Evolutionary conservation across 2,329 filamentous ascomycete species (phyloP).

Genomic region (Stachybotrys chartarum): DNA sequence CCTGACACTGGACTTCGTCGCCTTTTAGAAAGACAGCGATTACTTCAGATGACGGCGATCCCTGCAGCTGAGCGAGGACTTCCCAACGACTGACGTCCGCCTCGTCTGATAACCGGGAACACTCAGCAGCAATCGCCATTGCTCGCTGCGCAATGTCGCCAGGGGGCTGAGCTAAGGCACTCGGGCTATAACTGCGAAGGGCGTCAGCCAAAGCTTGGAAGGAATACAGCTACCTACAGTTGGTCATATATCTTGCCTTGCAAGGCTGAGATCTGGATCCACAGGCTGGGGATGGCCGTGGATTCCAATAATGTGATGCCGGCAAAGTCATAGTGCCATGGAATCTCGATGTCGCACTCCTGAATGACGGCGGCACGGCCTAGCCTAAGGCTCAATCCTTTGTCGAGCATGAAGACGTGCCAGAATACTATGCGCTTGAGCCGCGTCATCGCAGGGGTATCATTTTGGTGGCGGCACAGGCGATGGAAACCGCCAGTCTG

Average conservation of each 20-base stretch:
- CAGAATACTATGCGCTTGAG: conserved; percentile 39
- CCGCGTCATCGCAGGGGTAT: conserved; percentile 21
- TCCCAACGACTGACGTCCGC: conserved; percentile 26
- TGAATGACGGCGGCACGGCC: conserved; percentile 52
- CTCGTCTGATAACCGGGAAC: conserved; percentile 26
- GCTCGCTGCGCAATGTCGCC: conserved; percentile 33
- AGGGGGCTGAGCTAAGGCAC: conserved; percentile 32
- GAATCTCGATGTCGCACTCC: conserved; percentile 51
- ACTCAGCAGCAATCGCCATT: conserved; percentile 28
- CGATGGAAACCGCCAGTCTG: conserved; percentile 57
- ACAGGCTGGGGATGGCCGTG: conserved; percentile 38
- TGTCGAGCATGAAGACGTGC: conserved; percentile 50
- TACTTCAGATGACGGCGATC: conserved; percentile 29
- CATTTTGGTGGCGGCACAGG: conserved; percentile 22
- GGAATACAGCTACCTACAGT: conserved; percentile 16
- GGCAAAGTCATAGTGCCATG: conserved; percentile 34
- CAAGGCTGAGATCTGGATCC: conserved; percentile 48
- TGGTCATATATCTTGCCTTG: conserved; percentile 53
- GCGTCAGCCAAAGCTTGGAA: conserved; percentile 1
- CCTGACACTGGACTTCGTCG: conserved; percentile 40
- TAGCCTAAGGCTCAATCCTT: conserved; percentile 49
- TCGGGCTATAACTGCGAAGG: conserved; percentile 39
- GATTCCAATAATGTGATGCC: conserved; percentile 22
- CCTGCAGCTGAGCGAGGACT: conserved; percentile 27
- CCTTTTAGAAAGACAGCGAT: conserved; percentile 36